phyloP scores from a whole-genome alignment of 2,329 filamentous ascomycete genomes.

The Ophiostoma ulmi region DNA sequence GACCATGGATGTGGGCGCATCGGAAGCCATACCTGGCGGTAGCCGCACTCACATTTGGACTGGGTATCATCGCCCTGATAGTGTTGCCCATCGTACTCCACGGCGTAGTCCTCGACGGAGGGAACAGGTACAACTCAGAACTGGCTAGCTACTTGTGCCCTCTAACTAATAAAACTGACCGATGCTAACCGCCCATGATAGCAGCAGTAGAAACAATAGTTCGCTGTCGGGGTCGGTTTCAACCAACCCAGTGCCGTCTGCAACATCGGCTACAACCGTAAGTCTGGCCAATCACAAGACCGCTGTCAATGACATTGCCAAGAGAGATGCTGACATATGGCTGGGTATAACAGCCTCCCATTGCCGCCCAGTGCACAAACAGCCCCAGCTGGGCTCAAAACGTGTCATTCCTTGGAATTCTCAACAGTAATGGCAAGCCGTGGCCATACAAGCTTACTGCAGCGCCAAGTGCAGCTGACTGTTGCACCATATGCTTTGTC shows the following conservation, averaged over 20 bases:
- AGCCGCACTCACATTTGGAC: constrained; percentile 5
- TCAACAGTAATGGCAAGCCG: constrained; percentile 8
- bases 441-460: constrained; percentile 24
- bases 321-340: background rate
- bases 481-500: constrained; percentile 22
- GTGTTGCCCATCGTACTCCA: constrained; percentile 23
- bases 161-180: background rate
- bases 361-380: constrained; percentile 14
- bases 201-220: background rate
- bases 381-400: constrained; percentile 18
- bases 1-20: constrained; percentile 5
- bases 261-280: background rate
- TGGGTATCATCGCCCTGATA: constrained; percentile 21
- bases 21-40: constrained; percentile 23
- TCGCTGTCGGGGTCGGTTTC: background rate
- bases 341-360: background rate
- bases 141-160: background rate
- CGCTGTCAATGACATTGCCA: background rate
- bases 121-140: background rate
- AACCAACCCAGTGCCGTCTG: background rate
- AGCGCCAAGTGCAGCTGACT: constrained; percentile 14
- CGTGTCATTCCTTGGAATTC: constrained; percentile 25
- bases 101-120: constrained; percentile 6
- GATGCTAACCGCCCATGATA: background rate
- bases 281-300: background rate